Evolutionary conservation across 2,329 filamentous ascomycete genomes (phyloP).

Genomic region (Fusarium haematococcum): DNA sequence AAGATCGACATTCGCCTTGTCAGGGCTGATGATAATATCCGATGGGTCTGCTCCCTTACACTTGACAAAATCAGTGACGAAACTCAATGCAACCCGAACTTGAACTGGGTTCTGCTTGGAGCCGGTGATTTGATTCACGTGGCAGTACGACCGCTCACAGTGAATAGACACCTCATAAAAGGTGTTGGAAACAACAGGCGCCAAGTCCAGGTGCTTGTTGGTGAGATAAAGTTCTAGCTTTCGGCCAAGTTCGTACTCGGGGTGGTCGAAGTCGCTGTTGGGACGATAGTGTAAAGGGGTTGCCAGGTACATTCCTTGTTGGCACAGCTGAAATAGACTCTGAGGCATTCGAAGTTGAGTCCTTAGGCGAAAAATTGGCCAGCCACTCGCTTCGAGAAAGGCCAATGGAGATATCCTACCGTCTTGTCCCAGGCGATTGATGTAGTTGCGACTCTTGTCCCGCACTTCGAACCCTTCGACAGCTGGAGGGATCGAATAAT

Average conservation of each 20-base stretch:
- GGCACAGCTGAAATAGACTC: conserved; percentile 29
- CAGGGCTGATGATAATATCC: background rate
- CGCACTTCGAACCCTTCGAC: conserved; percentile 5
- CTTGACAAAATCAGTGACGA: background rate
- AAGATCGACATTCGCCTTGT: background rate
- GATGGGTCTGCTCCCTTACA: background rate
- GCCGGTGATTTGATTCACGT: background rate
- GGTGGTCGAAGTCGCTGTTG: accelerated
- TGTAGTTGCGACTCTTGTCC: background rate
- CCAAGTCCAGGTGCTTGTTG: background rate
- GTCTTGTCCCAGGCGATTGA: conserved; percentile 19
- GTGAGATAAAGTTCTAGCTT: background rate
- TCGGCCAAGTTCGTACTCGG: background rate
- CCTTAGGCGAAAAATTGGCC: conserved; percentile 23
- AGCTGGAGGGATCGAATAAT: conserved; percentile 19
- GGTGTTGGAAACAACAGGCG: background rate
- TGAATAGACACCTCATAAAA: background rate
- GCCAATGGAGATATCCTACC: conserved; percentile 21
- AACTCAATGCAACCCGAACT: background rate
- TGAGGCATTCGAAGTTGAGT: conserved; percentile 38
- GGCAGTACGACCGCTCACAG: background rate
- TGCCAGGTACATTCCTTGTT: background rate
- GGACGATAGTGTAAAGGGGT: accelerated
- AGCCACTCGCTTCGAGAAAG: conserved; percentile 4
- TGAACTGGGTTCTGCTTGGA: background rate